Base-by-base conservation (phyloP, 495 filamentous ascomycete species). In the Tricharina praecox region DNA sequence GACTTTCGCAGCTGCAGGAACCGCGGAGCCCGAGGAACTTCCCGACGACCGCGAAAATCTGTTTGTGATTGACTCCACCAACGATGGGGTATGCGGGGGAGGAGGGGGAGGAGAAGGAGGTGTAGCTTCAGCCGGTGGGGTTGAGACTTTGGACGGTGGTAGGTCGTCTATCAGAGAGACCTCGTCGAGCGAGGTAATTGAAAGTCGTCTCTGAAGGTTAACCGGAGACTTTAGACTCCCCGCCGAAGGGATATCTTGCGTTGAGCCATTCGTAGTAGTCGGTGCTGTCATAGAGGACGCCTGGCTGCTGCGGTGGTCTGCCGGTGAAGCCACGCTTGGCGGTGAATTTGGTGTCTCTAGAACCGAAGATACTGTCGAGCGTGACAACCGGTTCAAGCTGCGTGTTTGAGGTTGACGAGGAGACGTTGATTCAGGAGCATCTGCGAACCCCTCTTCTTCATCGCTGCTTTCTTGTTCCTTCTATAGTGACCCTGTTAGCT, bases 101-200 rank as follows among this genome's bases (percentile, higher is more conserved):
- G 56, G 37, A 18, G 55, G 50, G 24, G 55, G 50, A 44, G 40
- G 4, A 13, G 30, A 39, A n/a, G 56, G 41, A 11, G 48, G 20
- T 10, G 48, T 4, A 41, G 50, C 50, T 7, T 24, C 26, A 34
- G 23, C 28, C 8, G 34, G 9, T 23, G 49, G 15, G 1, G 21
- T n/a, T 20, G 32, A 9, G 16, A 18, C 53, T 24, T 52, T 61
- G 24, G 50, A 32, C 26, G 58, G 49, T 4, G 58, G 49, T n/a
- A 61, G 54, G 35, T 61, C 58, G 38, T 61, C 58, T 24, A 61
- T 61, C n/a, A 61, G 45, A 32, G 58, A 61, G 45, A 61, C 58
- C 23, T 61, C 58, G 37, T 61, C 58, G 15, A 61, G 53, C 16
- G 58, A 61, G 26, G 50, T 48, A 23, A 56, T 61, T 18, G 58